Evolutionary conservation across 495 filamentous ascomycete species (phyloP).

Genomic region (Pseudotulostoma volvatum): DNA sequence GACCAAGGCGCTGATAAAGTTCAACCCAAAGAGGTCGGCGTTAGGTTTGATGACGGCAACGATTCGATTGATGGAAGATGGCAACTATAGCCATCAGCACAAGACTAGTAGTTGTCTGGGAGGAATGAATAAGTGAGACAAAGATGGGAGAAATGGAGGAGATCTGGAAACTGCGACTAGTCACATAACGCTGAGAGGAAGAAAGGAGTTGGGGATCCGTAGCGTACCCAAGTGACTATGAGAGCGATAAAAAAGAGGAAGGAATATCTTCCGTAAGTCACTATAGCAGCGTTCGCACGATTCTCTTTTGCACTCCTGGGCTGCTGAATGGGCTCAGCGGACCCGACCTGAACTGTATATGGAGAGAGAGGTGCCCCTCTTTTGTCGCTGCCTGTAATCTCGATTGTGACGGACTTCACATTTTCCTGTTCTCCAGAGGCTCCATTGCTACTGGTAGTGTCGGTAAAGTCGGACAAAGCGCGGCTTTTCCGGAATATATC

Average conservation of each 20-base stretch:
- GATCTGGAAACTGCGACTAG: no score
- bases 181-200: no score
- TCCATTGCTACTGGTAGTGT: neutral
- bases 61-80: conserved; percentile 52
- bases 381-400: no score
- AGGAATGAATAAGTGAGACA: no score
- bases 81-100: conserved; percentile 23
- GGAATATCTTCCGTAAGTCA: conserved; percentile 38
- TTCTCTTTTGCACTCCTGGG: neutral
- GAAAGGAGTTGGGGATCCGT: no score
- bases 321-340: neutral
- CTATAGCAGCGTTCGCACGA: neutral
- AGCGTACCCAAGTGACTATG: conserved; percentile 53
- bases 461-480: conserved; percentile 12
- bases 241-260: conserved; percentile 61
- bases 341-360: conserved; percentile 3
- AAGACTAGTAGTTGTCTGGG: no score
- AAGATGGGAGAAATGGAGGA: no score
- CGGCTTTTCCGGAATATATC: conserved; percentile 46
- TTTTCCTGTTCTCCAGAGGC: no score
- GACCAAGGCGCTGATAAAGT: conserved; percentile 48
- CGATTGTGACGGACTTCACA: no score
- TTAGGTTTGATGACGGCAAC: conserved; percentile 41
- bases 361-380: no score
- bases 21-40: conserved; percentile 33